These are phyloP conservation scores for Leishmania martiniquensis DNA, from an alignment of 208 protist genomes.

Conservation along the genomic window DNA sequence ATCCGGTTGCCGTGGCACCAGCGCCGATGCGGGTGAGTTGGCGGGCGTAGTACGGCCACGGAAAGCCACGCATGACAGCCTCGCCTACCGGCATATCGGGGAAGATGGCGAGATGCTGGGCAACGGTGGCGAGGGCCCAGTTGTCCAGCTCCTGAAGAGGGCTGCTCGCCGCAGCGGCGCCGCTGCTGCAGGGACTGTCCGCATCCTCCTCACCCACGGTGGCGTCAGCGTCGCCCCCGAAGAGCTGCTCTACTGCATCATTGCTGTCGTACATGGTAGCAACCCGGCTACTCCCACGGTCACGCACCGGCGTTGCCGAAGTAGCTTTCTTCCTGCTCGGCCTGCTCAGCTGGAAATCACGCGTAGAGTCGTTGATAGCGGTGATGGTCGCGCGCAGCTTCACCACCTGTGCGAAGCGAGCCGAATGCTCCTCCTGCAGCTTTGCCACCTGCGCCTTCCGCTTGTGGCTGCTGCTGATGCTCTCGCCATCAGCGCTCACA, in stretches of 20 bases:
- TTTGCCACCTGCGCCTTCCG: slow-evolving; percentile 16
- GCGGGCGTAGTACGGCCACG: slow-evolving; percentile 62
- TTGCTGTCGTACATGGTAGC: slow-evolving; percentile 17
- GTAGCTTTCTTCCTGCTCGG: slow-evolving; percentile 17
- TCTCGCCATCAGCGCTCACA: background rate
- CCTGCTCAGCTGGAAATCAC: slow-evolving; percentile 50
- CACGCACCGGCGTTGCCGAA: background rate
- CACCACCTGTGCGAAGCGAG: slow-evolving; percentile 41
- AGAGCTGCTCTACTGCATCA: slow-evolving; percentile 19
- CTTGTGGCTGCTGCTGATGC: slow-evolving; percentile 6
- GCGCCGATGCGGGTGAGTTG: slow-evolving; percentile 41
- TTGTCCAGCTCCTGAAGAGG: slow-evolving; percentile 55
- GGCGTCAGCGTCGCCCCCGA: slow-evolving; percentile 2
- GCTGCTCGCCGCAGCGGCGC: slow-evolving; percentile 4
- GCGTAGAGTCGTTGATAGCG: slow-evolving; percentile 60
- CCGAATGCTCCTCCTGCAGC: slow-evolving; percentile 30
- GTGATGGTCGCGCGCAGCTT: slow-evolving; percentile 59
- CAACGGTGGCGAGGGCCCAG: slow-evolving; percentile 56
- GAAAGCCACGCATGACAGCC: slow-evolving; percentile 53
- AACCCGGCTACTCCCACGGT: background rate
- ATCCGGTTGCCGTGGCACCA: slow-evolving; percentile 37
- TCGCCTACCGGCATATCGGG: slow-evolving; percentile 65
- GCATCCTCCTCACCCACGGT: background rate
- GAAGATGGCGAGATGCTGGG: slow-evolving; percentile 48
- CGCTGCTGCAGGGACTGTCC: background rate